phyloP scores from a whole-genome alignment of 805 yeast genomes.

The Metschnikowia dekortorum region DNA sequence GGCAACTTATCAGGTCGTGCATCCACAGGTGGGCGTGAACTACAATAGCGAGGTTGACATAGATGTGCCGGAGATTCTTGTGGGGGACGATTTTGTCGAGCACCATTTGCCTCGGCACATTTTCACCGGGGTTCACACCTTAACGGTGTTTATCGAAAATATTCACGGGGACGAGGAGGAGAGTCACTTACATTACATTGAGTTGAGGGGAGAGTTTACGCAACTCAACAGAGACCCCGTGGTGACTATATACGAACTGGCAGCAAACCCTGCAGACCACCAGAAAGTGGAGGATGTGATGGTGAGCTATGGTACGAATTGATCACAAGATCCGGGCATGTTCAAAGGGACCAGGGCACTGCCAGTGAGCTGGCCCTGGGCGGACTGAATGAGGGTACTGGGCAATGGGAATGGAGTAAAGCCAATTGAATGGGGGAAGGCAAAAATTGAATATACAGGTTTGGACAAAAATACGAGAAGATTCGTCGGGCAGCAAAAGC shows the following conservation, averaged over 20 bases:
- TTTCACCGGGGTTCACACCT: constrained; percentile 64
- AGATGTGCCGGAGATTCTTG: constrained; percentile 28
- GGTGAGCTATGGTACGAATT: not conserved
- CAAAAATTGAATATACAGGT: too few species aligned
- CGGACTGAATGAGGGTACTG: too few species aligned
- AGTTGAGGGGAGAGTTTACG: constrained; percentile 69
- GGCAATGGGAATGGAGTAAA: too few species aligned
- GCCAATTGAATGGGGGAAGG: too few species aligned
- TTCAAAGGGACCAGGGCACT: too few species aligned
- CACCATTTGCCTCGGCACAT: constrained; percentile 72
- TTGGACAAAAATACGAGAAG: too few species aligned
- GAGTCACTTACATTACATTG: constrained; percentile 62
- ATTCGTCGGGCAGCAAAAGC: too few species aligned
- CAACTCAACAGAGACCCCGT: constrained; percentile 64
- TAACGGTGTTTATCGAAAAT: constrained; percentile 65
- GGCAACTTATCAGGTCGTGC: constrained; percentile 51
- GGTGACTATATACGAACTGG: constrained; percentile 77
- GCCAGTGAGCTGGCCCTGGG: too few species aligned
- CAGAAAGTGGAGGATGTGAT: constrained; percentile 26
- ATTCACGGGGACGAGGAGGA: constrained; percentile 46
- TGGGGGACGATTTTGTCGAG: constrained; percentile 59
- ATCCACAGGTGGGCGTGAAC: constrained; percentile 58
- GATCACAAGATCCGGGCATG: not conserved
- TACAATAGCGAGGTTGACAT: constrained; percentile 37
- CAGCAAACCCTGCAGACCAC: constrained; percentile 92